Percentiles rank a stretch among this genome's conserved stretches.
phyloP scores from a whole-genome alignment of 2,329 filamentous ascomycete genomes.

The Didymella pinodella region DNA sequence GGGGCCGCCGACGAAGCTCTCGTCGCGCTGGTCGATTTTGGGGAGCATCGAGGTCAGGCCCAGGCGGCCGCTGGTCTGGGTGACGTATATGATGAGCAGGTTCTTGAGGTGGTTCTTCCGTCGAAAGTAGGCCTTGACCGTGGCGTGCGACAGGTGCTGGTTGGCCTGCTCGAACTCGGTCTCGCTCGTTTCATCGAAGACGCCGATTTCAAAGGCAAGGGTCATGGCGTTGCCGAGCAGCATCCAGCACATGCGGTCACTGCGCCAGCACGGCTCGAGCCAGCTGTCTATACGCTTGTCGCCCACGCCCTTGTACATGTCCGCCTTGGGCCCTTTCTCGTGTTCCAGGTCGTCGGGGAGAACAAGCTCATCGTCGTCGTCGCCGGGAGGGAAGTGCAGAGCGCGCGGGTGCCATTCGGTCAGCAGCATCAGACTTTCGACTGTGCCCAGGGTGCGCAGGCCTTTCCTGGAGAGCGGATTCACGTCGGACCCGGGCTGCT shows the following conservation, averaged over 20 bases:
- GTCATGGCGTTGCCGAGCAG: conserved; percentile 89
- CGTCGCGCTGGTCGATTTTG: conserved; percentile 43
- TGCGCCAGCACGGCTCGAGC: conserved; percentile 93
- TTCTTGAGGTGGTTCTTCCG: conserved; percentile 84
- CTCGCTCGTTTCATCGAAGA: conserved; percentile 90
- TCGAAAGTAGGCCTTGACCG: conserved; percentile 78
- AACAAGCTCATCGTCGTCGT: conserved; percentile 70
- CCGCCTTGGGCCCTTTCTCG: conserved; percentile 48
- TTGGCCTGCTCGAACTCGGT: conserved; percentile 59
- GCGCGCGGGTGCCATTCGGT: conserved; percentile 98
- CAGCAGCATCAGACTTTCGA: conserved; percentile 91
- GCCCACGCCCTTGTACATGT: conserved; percentile 68
- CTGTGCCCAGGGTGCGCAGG: conserved; percentile 86
- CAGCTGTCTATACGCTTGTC: conserved; percentile 91
- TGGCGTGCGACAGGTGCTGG: conserved; percentile 54
- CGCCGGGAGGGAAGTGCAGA: conserved; percentile 84
- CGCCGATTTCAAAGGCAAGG: conserved; percentile 89
- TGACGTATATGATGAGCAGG: conserved; percentile 87
- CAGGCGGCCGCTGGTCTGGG: conserved; percentile 89
- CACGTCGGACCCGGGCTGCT: conserved; percentile 70
- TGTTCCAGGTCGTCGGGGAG: conserved; percentile 73
- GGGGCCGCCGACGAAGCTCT: conserved; percentile 34
- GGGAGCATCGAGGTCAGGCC: conserved; percentile 95
- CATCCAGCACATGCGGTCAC: conserved; percentile 98
- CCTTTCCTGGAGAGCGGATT: conserved; percentile 69